Percentiles rank a stretch among this genome's conserved stretches.
Conservation (phyloP, 2,329 filamentous ascomycete species). For the Chaetomium strumarium region DNA sequence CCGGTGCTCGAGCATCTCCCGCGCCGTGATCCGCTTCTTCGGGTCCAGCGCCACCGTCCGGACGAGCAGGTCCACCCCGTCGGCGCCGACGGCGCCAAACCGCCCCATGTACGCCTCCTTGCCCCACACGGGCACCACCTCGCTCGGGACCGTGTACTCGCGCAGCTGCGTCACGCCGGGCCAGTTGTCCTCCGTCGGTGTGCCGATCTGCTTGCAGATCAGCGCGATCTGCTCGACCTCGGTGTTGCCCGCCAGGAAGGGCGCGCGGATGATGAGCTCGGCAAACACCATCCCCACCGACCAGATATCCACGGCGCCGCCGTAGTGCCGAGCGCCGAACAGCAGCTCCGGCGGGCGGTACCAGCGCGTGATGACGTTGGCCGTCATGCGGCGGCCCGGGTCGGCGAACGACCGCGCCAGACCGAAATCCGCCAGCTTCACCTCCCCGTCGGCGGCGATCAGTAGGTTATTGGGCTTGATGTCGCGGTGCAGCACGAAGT, state of each 20-base stretch:
- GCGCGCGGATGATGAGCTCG: slow-evolving; percentile 76
- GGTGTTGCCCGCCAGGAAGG: slow-evolving; percentile 76
- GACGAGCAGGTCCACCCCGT: slow-evolving; percentile 84
- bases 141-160: slow-evolving; percentile 62
- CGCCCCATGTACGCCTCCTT: slow-evolving; percentile 67
- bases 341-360: slow-evolving; percentile 92
- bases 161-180: slow-evolving; percentile 78
- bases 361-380: slow-evolving; percentile 94
- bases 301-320: slow-evolving; percentile 89
- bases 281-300: slow-evolving; percentile 89
- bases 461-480: slow-evolving; percentile 99
- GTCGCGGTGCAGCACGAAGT: slow-evolving; percentile 89
- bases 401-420: slow-evolving; percentile 86
- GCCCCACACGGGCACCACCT: slow-evolving; percentile 54
- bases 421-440: slow-evolving; percentile 97
- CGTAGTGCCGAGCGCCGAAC: slow-evolving; percentile 84
- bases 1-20: slow-evolving; percentile 69
- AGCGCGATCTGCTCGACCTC: slow-evolving; percentile 82
- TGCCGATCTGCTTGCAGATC: slow-evolving; percentile 81
- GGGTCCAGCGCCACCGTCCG: slow-evolving; percentile 81
- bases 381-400: slow-evolving; percentile 82
- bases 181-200: slow-evolving; percentile 92
- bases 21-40: slow-evolving; percentile 71
- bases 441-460: slow-evolving; percentile 84
- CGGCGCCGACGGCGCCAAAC: slow-evolving; percentile 73